A percentile compares a stretch with the other conserved stretches of the same genome.
Conservation (phyloP, 192 early-diverging fungal species). For the Backusella circina region DNA sequence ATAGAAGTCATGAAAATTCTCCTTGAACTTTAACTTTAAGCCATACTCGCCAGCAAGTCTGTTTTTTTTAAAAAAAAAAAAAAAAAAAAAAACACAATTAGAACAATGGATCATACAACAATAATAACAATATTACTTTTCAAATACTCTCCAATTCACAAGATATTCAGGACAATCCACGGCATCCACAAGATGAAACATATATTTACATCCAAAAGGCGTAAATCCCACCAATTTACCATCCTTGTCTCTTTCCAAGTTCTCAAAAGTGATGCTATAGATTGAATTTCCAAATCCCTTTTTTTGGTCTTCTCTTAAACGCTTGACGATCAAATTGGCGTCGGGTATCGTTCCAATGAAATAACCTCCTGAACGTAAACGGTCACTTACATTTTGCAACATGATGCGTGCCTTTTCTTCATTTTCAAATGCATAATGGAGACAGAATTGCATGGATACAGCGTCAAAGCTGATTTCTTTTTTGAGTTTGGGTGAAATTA, state of each 20-base stretch:
- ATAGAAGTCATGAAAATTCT: conserved; percentile 85
- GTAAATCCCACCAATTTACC: conserved; percentile 41
- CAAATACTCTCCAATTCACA: conserved; percentile 81
- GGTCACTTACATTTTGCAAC: conserved; percentile 71
- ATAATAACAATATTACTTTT: conserved; percentile 47
- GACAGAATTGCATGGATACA: conserved; percentile 94
- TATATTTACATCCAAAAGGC: conserved; percentile 80
- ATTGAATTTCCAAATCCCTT: conserved; percentile 81
- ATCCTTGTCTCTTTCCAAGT: conserved; percentile 34
- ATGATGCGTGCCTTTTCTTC: conserved; percentile 79
- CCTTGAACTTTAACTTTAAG: conserved; percentile 68
- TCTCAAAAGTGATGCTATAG: conserved; percentile 85
- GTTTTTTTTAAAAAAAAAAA: neutral
- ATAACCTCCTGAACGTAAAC: conserved; percentile 68
- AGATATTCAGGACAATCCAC: conserved; percentile 97
- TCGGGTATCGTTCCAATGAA: conserved; percentile 96
- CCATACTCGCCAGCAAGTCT: conserved; percentile 83
- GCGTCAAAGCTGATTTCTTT: conserved; percentile 65
- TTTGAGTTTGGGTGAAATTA: conserved; percentile 52
- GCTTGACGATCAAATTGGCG: conserved; percentile 77
- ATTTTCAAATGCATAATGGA: conserved; percentile 93
- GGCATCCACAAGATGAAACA: conserved; percentile 91
- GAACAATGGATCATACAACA: no score
- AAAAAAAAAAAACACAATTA: neutral
- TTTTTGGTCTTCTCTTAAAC: conserved; percentile 29